These are phyloP conservation scores for Picea sitchensis DNA, from an alignment of 75 land plant species.

Conservation along the genomic window DNA sequence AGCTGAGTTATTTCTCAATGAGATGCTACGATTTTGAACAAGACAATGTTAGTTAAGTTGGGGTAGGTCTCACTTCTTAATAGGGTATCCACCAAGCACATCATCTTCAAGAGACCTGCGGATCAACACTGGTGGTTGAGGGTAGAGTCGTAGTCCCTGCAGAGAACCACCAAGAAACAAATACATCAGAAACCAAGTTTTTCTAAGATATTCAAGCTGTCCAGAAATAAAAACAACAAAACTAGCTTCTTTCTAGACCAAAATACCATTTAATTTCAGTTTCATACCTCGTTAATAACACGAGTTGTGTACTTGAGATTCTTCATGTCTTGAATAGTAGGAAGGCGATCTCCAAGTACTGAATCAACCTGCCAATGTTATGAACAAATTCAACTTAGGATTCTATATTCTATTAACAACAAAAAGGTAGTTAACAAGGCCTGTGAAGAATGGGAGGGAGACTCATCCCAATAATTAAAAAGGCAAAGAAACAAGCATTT, in stretches of 20 bases:
- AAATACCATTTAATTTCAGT: not conserved
- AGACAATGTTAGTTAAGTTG: not conserved
- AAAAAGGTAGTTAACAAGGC: not conserved
- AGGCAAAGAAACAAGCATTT: conserved; percentile 2
- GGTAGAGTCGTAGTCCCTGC: conserved; percentile 93
- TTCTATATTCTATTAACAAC: not conserved
- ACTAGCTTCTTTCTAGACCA: not conserved
- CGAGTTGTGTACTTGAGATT: conserved; percentile 83
- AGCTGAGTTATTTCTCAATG: not conserved
- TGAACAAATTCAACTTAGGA: conserved; percentile 9
- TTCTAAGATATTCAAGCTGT: not conserved
- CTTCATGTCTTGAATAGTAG: conserved; percentile 87
- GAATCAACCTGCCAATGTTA: conserved; percentile 63
- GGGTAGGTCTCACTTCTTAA: conserved; percentile 47
- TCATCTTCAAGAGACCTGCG: conserved; percentile 83
- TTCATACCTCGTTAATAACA: conserved; percentile 87
- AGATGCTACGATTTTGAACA: not conserved
- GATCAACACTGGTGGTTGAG: conserved; percentile 95
- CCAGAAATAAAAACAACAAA: not conserved
- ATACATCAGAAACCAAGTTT: not conserved
- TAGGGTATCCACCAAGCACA: conserved; percentile 70
- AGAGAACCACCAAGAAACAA: conserved; percentile 6
- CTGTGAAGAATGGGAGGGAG: not conserved
- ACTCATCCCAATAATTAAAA: not conserved
- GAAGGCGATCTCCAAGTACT: conserved; percentile 80